Evolutionary conservation across 768 basidiomycete species (phyloP).

Genomic region (Suillus brevipes): DNA sequence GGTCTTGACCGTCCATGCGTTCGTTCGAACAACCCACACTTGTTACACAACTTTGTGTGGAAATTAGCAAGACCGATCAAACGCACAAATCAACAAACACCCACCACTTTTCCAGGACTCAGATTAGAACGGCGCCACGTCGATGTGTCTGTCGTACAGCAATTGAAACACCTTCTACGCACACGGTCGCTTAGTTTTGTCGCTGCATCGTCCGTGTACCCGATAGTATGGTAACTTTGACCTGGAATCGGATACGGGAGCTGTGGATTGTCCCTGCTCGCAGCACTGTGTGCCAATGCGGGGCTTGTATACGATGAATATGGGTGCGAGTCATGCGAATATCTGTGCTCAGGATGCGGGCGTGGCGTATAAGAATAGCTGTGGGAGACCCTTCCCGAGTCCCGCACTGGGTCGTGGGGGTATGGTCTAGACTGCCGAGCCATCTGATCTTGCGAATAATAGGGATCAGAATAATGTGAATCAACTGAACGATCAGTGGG

Average conservation of each 20-base stretch:
- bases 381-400: conserved; percentile 36
- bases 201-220: conserved; percentile 75
- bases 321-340: conserved; percentile 34
- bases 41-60: conserved; percentile 58
- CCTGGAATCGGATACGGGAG: conserved; percentile 40
- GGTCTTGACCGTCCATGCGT: conserved; percentile 79
- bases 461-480: conserved; percentile 38
- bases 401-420: conserved; percentile 35
- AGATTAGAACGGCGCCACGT: conserved; percentile 80
- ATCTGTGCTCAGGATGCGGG: conserved; percentile 30
- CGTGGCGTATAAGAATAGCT: conserved; percentile 32
- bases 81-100: conserved; percentile 18
- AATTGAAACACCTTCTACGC: conserved; percentile 78
- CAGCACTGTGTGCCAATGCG: conserved; percentile 24
- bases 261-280: conserved; percentile 21
- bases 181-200: conserved; percentile 80
- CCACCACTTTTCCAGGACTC: conserved; percentile 75
- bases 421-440: conserved; percentile 32
- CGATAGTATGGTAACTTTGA: conserved; percentile 39
- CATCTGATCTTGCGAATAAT: conserved; percentile 40
- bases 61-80: neutral
- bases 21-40: conserved; percentile 79
- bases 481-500: conserved; percentile 34
- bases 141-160: conserved; percentile 81
- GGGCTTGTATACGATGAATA: conserved; percentile 31